Evolutionary conservation across 768 basidiomycete genomes (phyloP).

Genomic region (Pulveroboletus sp.): DNA sequence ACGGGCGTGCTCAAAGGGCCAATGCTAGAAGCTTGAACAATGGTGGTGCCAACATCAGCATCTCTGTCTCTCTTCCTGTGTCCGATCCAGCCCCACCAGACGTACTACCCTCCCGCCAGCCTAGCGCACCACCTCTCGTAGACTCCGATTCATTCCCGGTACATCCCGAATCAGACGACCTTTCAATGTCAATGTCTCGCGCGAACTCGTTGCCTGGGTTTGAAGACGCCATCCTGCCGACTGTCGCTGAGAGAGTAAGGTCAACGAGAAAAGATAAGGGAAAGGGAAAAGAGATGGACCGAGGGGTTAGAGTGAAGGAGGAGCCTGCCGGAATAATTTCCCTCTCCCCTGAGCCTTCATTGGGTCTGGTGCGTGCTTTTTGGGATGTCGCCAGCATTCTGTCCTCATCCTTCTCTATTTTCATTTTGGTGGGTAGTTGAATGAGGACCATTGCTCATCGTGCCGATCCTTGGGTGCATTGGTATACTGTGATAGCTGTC

Average conservation of each 20-base stretch:
- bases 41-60: conserved; percentile 33
- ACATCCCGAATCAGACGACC: conserved; percentile 56
- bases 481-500: conserved; percentile 97
- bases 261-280: conserved; percentile 40
- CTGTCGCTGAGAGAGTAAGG: conserved; percentile 25
- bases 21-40: conserved; percentile 62
- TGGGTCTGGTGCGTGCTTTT: conserved; percentile 34
- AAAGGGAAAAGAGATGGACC: conserved; percentile 42
- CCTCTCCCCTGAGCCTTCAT: conserved; percentile 33
- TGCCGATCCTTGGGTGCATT: conserved; percentile 80
- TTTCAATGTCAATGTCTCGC: conserved; percentile 50
- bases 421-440: conserved; percentile 35
- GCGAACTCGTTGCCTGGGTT: conserved; percentile 47
- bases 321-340: conserved; percentile 35
- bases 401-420: conserved; percentile 13
- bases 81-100: conserved; percentile 41
- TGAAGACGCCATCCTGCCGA: conserved; percentile 23
- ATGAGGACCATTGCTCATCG: conserved; percentile 83
- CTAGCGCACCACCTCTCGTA: conserved; percentile 37
- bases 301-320: conserved; percentile 40
- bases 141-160: conserved; percentile 51
- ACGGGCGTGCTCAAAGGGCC: conserved; percentile 69
- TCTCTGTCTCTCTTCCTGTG: conserved; percentile 18
- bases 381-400: conserved; percentile 2
- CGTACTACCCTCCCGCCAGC: conserved; percentile 32